Conservation (phyloP, 306 rosid genomes). For the Parietaria judaica region DNA sequence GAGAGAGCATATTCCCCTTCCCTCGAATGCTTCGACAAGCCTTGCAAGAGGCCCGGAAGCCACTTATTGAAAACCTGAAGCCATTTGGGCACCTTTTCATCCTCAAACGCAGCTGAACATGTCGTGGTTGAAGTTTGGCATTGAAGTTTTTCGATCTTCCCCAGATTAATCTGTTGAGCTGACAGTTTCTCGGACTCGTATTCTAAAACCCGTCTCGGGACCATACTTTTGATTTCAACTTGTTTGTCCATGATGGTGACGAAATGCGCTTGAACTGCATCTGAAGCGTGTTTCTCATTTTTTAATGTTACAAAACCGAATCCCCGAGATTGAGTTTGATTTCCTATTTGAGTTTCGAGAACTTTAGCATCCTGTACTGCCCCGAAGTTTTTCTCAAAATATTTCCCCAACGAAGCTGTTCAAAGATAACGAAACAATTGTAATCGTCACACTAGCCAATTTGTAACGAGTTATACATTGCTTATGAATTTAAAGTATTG, state of each 20-base stretch:
- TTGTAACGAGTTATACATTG: neutral
- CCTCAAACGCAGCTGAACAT: neutral
- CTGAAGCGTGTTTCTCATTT: conserved; percentile 25
- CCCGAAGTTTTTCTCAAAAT: conserved; percentile 34
- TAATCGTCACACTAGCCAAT: neutral
- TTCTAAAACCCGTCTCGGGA: conserved; percentile 14
- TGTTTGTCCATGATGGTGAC: conserved; percentile 24
- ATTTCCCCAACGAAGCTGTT: conserved; percentile 23
- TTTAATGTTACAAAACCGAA: conserved; percentile 35
- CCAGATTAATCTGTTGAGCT: conserved; percentile 3
- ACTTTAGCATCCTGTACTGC: conserved; percentile 29
- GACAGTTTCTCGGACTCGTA: conserved; percentile 16
- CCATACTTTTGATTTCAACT: conserved; percentile 28
- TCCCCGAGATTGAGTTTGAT: conserved; percentile 28
- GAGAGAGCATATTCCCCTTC: conserved; percentile 34
- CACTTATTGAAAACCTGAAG: conserved; percentile 32
- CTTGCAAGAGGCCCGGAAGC: conserved; percentile 25
- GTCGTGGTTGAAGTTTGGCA: conserved; percentile 9
- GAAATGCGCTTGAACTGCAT: conserved; percentile 25
- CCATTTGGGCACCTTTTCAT: conserved; percentile 24
- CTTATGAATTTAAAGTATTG: neutral
- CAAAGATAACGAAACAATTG: conserved; percentile 4
- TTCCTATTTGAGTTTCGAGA: conserved; percentile 19
- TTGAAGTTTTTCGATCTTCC: conserved; percentile 6
- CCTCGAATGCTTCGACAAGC: conserved; percentile 20